Base-by-base conservation (phyloP, 257 asterid species). In the Scutellaria minor region DNA sequence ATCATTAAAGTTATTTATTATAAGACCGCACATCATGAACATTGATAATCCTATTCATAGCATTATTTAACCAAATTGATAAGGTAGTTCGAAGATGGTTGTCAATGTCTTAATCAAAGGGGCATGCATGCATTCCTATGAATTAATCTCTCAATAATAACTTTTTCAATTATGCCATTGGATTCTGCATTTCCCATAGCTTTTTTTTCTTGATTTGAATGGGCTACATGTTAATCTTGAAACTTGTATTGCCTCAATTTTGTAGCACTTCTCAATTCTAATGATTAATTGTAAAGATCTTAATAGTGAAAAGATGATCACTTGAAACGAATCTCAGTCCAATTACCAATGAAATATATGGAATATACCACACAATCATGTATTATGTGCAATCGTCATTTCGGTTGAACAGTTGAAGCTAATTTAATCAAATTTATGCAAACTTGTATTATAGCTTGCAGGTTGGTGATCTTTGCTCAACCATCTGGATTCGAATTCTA, bases 381-480 rank as follows among this genome's bases (percentile, higher is more conserved):
- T 24, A 24, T 24, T 2, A 24, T 24, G 27, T 24, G 27, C 27
- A 24, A 24, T 24, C 27, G 27, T 24, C 27, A 24, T 24, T 24
- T 24, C 2, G 27, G 59, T 24, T 15, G 40, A 63, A 7, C 24
- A 24, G 24, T 31, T 47, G 6, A 48, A 9, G 50, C 11, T 52
- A 52, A 52, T 52, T 24, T 39, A 68, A 51, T 39, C 31, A 40
- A 11, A 12, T 9, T 35, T 12, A 51, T 51, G 72, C 62, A 35
- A 27, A 13, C 45, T 45, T 44, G 8, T 47, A 57, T 54, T 65
- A 58, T 75, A 20, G n/a, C 9, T 61, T 69, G 57, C 6, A 15
- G 76, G 66, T 62, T 57, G 80, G 73, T 68, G 70, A 60, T 50
- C 73, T 48, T 62, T 68, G 61, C 55, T 42, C 80, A 62, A 62